Base-by-base conservation (phyloP, 371 early-diverging fungal species). In the Mortierella sp. region DNA sequence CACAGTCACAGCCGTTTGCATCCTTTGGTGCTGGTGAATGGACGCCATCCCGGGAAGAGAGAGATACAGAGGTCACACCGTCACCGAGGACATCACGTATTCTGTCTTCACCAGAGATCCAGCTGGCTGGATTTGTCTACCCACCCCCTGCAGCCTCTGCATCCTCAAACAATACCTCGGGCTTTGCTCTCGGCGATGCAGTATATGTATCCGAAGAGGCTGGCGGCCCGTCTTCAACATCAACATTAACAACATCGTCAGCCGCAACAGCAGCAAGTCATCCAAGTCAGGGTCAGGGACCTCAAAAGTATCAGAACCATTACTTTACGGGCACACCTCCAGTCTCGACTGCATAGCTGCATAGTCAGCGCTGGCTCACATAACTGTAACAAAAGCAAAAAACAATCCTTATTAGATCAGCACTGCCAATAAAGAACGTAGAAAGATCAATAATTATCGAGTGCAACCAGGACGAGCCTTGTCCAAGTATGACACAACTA, bases 71-170 rank as follows among this genome's bases (percentile, higher is more conserved):
- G 51, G 27, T 42, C 0, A 43, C 57, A 2, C 70, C 70, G 0
- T 69, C 70, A 5, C 70, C 62, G 21, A n/a, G 70, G 51, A 61
- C 61, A 6, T 69, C 70, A 1, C 61, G 70, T 47, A 69, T 69
- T 34, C 50, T 69, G 70, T 69, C 70, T 0, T 69, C 70, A 2
- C 70, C 70, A 14, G 70, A 69, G 58, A 69, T 69, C 23, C 62
- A 61, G 19, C 30, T 69, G 24, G 63, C 19, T 43, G 43, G 62
- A 27, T 55, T 55, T 26, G 12, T 56, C 3, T 42, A 55, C 41
- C 31, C 56, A 24, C 4, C 41, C 2, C 47, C 39, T 19, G 19
- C 44, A 12, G 55, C 50, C 1, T n/a, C 50, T n/a, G n/a, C n/a
- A n/a, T n/a, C n/a, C n/a, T n/a, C n/a, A n/a, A n/a, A n/a, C 26